Evolutionary conservation across 2,329 filamentous ascomycete species (phyloP).

Genomic region (Sporothrix schenckii): DNA sequence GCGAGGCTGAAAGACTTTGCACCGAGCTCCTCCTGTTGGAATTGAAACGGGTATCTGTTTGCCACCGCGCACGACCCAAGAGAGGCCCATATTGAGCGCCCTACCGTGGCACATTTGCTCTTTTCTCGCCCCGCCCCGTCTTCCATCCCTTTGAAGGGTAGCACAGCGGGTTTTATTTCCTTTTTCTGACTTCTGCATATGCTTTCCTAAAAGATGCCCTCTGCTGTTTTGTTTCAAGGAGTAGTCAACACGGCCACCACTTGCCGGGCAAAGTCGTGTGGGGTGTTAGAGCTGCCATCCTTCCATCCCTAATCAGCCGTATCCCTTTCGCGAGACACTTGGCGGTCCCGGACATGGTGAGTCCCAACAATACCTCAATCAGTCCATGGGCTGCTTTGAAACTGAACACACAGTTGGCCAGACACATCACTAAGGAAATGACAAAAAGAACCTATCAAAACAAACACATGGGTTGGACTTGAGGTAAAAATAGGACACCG

Average conservation of each 20-base stretch:
- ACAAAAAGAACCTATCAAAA: background rate
- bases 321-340: background rate
- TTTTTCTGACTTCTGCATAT: background rate
- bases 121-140: background rate
- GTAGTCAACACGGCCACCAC: background rate
- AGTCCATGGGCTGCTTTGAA: background rate
- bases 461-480: background rate
- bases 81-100: background rate
- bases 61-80: background rate
- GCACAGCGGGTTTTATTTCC: background rate
- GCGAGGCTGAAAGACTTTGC: background rate
- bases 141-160: background rate
- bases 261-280: background rate
- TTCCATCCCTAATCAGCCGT: background rate
- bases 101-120: background rate
- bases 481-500: background rate
- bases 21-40: background rate
- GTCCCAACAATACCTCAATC: background rate
- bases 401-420: background rate
- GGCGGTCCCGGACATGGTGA: background rate
- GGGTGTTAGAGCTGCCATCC: background rate
- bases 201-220: background rate
- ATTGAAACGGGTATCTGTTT: background rate
- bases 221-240: constrained; percentile 2
- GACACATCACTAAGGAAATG: background rate